Percentiles rank a stretch among this genome's conserved stretches.
Conservation (phyloP, 106 monocot species). For the Phalaenopsis equestris region DNA sequence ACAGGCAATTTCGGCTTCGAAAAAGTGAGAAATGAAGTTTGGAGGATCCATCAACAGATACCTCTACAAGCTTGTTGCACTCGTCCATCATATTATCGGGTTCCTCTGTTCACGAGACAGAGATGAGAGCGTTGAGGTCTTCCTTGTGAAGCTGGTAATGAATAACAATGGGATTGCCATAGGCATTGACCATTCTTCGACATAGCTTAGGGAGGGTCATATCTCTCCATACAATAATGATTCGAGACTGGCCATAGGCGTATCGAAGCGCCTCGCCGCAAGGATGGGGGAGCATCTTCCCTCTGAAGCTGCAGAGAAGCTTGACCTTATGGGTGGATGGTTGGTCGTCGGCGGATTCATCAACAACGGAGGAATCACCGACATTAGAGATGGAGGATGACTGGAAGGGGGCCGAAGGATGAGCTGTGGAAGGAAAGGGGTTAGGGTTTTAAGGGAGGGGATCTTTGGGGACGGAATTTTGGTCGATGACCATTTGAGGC, state of each 20-base stretch:
- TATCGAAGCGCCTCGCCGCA: constrained; percentile 70
- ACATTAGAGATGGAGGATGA: background rate
- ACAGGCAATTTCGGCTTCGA: constrained; percentile 20
- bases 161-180: constrained; percentile 31
- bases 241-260: constrained; percentile 70
- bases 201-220: constrained; percentile 37
- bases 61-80: constrained; percentile 51
- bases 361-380: background rate
- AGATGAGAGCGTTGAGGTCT: constrained; percentile 79
- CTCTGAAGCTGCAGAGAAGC: constrained; percentile 75
- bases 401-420: background rate
- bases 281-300: constrained; percentile 62
- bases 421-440: background rate
- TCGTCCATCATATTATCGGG: constrained; percentile 98
- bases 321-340: constrained; percentile 24
- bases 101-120: constrained; percentile 69
- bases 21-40: constrained; percentile 58
- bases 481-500: constrained; percentile 2
- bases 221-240: constrained; percentile 47
- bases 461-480: background rate
- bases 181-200: constrained; percentile 41
- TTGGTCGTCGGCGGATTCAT: background rate
- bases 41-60: constrained; percentile 35
- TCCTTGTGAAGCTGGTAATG: constrained; percentile 84
- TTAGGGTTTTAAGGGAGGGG: background rate